Evolutionary conservation across 148 eudicot genomes (phyloP).

Genomic region (Salicornia ramosissima): DNA sequence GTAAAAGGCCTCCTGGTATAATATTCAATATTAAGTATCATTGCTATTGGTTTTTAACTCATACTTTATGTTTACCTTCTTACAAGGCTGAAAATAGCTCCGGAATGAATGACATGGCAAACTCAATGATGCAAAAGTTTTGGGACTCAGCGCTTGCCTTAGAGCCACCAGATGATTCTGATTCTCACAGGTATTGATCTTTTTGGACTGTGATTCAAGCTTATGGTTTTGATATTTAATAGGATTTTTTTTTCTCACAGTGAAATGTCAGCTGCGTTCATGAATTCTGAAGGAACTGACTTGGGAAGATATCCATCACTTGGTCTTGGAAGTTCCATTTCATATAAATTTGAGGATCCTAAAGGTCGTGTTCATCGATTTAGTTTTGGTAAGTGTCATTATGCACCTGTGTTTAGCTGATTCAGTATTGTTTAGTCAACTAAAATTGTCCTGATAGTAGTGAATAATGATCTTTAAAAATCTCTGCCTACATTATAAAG

Average conservation of each 20-base stretch:
- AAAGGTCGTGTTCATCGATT: slow-evolving; percentile 88
- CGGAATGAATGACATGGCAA: slow-evolving; percentile 74
- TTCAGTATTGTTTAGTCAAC: not conserved
- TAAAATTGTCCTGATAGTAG: not conserved
- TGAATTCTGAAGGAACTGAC: slow-evolving; percentile 63
- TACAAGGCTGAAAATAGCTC: slow-evolving; percentile 77
- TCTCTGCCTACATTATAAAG: not conserved
- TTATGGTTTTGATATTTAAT: slow-evolving; percentile 11
- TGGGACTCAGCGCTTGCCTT: slow-evolving; percentile 96
- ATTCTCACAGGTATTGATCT: slow-evolving; percentile 59
- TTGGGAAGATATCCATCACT: slow-evolving; percentile 69
- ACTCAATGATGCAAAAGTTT: slow-evolving; percentile 89
- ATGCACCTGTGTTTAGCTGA: not conserved
- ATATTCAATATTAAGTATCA: not conserved
- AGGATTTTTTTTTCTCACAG: slow-evolving; percentile 34
- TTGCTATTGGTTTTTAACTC: not conserved
- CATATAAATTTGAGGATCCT: slow-evolving; percentile 71
- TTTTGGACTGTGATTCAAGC: slow-evolving; percentile 11
- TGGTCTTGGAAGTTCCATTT: slow-evolving; percentile 76
- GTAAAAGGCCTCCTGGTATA: not conserved
- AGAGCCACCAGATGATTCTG: slow-evolving; percentile 83
- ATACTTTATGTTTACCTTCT: slow-evolving; percentile 15
- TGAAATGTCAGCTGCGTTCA: slow-evolving; percentile 62
- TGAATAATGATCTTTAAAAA: not conserved
- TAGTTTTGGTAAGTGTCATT: slow-evolving; percentile 54